Percentiles rank a stretch among this genome's conserved stretches.
Conservation (phyloP, 768 basidiomycete species). For the Rubroboletus pulcherrimus region DNA sequence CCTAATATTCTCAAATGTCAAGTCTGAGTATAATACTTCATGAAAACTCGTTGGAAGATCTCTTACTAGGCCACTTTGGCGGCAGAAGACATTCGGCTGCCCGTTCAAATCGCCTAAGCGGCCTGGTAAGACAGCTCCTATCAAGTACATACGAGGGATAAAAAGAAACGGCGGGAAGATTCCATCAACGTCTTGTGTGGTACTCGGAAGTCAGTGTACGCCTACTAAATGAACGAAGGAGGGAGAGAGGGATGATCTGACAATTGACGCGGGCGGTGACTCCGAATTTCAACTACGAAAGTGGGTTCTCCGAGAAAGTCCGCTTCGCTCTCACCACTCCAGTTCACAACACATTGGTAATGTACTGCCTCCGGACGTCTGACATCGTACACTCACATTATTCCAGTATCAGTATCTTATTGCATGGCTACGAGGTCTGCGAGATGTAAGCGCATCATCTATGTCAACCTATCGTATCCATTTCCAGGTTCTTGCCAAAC, state of each 20-base stretch:
- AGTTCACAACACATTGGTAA: background rate
- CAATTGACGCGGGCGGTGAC: background rate
- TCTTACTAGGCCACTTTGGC: conserved; percentile 5
- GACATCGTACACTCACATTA: background rate
- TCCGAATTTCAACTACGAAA: no score
- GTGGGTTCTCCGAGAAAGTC: background rate
- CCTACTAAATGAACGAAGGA: background rate
- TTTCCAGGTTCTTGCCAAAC: background rate
- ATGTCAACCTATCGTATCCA: background rate
- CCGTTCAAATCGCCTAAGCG: background rate
- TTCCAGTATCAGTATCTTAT: background rate
- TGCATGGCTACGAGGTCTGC: background rate
- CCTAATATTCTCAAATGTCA: background rate
- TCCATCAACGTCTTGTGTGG: background rate
- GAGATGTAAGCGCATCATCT: background rate
- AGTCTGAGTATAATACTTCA: background rate
- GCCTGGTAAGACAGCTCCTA: conserved; percentile 7
- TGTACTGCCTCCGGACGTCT: background rate
- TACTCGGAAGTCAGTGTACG: background rate
- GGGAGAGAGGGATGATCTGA: background rate
- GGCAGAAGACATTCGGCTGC: background rate
- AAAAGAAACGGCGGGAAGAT: background rate
- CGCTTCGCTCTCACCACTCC: background rate
- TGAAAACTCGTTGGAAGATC: background rate
- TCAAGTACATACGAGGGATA: background rate